phyloP scores from a whole-genome alignment of 768 basidiomycete genomes.

The Hygrocybe punicea region DNA sequence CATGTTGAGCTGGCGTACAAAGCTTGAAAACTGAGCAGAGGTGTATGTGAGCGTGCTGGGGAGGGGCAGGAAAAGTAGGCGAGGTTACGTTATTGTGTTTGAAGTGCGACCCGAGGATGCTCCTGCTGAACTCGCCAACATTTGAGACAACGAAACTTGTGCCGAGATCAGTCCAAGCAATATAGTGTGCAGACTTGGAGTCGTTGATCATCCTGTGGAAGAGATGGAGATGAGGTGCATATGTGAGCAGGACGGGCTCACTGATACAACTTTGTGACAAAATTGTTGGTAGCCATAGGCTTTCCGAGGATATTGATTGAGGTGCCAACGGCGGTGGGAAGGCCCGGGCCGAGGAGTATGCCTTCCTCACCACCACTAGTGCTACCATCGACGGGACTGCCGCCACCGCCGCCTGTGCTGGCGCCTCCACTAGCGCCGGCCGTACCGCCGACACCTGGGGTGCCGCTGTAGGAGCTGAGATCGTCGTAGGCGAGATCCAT shows the following conservation, averaged over 20 bases:
- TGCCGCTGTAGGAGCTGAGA: slow-evolving; percentile 19
- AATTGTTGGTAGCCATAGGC: slow-evolving; percentile 72
- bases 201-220: slow-evolving; percentile 78
- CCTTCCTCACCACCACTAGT: slow-evolving; percentile 31
- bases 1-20: slow-evolving; percentile 95
- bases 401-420: slow-evolving; percentile 31
- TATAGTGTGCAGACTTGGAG: slow-evolving; percentile 73
- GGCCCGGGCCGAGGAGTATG: slow-evolving; percentile 8
- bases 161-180: slow-evolving; percentile 78
- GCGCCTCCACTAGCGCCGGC: slow-evolving; percentile 44
- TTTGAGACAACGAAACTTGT: slow-evolving; percentile 85
- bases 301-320: slow-evolving; percentile 63
- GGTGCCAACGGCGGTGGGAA: slow-evolving; percentile 29
- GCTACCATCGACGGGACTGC: slow-evolving; percentile 42
- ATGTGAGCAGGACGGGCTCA: slow-evolving; percentile 34
- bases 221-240: background rate
- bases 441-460: slow-evolving; percentile 38
- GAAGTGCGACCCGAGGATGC: slow-evolving; percentile 81
- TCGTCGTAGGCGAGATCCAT: slow-evolving; percentile 52
- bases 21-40: slow-evolving; percentile 73
- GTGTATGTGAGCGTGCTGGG: slow-evolving; percentile 1
- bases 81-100: slow-evolving; percentile 76
- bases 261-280: slow-evolving; percentile 87
- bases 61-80: background rate
- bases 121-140: slow-evolving; percentile 81